A percentile compares a stretch with the other conserved stretches of the same genome.
Evolutionary conservation across 805 yeast species (phyloP).

Genomic region (Metschnikowia lunata): DNA sequence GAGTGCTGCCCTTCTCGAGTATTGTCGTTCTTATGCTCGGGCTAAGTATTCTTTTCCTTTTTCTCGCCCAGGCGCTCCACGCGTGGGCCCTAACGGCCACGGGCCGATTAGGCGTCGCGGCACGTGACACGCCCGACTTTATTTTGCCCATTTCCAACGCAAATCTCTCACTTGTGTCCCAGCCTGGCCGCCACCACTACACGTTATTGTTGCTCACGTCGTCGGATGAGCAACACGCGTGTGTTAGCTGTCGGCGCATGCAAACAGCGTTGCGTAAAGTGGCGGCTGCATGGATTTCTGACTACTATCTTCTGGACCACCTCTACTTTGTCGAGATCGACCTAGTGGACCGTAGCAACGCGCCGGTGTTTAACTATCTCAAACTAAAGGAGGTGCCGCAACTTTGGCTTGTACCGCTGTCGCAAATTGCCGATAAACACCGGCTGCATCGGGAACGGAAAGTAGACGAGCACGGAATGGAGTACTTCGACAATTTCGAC

Average conservation of each 20-base stretch:
- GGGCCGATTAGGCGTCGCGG: slow-evolving; percentile 2
- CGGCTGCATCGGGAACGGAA: slow-evolving; percentile 6
- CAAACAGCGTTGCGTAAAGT: slow-evolving; percentile 39
- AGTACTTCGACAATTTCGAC: slow-evolving; percentile 14
- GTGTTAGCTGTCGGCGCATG: slow-evolving; percentile 46
- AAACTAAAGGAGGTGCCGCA: slow-evolving; percentile 55
- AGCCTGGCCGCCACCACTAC: slow-evolving; percentile 40
- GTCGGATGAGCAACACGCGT: slow-evolving; percentile 36
- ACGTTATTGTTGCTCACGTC: slow-evolving; percentile 54
- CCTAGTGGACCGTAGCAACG: slow-evolving; percentile 38
- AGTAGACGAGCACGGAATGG: slow-evolving; percentile 22
- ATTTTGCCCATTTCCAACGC: slow-evolving; percentile 11
- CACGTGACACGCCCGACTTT: slow-evolving; percentile 5
- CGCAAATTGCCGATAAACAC: slow-evolving; percentile 15
- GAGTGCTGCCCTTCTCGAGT: neutral
- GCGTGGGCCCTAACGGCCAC: neutral
- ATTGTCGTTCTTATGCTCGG: neutral
- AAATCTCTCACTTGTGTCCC: slow-evolving; percentile 11
- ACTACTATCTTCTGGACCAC: slow-evolving; percentile 38
- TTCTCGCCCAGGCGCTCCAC: neutral
- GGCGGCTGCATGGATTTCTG: slow-evolving; percentile 38
- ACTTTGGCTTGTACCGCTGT: slow-evolving; percentile 62
- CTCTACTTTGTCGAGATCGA: slow-evolving; percentile 51
- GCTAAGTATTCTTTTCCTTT: neutral
- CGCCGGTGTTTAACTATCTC: slow-evolving; percentile 36